A percentile compares a stretch with the other conserved stretches of the same genome.
phyloP scores from a whole-genome alignment of 495 filamentous ascomycete species.

The Penicillium coprophilum region DNA sequence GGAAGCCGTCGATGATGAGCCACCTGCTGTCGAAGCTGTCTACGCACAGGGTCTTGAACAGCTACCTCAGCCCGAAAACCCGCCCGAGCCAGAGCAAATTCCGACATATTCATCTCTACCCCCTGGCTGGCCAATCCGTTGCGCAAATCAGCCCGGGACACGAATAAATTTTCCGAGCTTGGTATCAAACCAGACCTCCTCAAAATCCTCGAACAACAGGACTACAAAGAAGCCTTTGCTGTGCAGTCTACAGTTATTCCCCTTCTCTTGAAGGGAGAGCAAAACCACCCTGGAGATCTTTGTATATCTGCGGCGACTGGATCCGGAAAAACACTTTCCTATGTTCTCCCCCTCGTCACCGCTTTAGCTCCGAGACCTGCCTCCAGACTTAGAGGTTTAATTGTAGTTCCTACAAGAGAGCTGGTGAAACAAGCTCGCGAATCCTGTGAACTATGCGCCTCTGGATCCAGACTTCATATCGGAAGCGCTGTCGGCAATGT shows the following conservation, averaged over 20 bases:
- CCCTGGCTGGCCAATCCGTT: slow-evolving; percentile 75
- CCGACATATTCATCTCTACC: slow-evolving; percentile 51
- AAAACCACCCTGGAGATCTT: slow-evolving; percentile 66
- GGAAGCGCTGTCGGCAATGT: slow-evolving; percentile 80
- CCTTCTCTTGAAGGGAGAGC: slow-evolving; percentile 61
- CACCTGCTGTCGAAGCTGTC: slow-evolving; percentile 32
- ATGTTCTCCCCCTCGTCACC: slow-evolving; percentile 80
- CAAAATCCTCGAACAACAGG: slow-evolving; percentile 60
- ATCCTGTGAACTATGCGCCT: slow-evolving; percentile 65
- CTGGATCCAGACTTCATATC: slow-evolving; percentile 65
- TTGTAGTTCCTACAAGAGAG: slow-evolving; percentile 88
- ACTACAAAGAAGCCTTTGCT: slow-evolving; percentile 75
- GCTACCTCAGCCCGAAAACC: slow-evolving; percentile 70
- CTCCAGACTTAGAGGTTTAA: slow-evolving; percentile 67
- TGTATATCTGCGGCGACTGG: slow-evolving; percentile 88
- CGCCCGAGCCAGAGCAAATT: slow-evolving; percentile 49
- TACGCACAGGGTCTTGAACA: slow-evolving; percentile 70
- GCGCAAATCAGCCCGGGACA: slow-evolving; percentile 56
- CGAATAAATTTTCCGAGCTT: slow-evolving; percentile 61
- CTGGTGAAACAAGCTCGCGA: slow-evolving; percentile 79
- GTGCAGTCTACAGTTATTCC: slow-evolving; percentile 82
- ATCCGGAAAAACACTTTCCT: slow-evolving; percentile 91
- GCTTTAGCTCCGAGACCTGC: slow-evolving; percentile 59
- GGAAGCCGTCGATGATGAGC: slow-evolving; percentile 28
- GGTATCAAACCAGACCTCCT: slow-evolving; percentile 55